A percentile compares a stretch with the other conserved stretches of the same genome.
Evolutionary conservation across 331 rosid genomes (phyloP).

Genomic region (Rhamnella rubrinervis): DNA sequence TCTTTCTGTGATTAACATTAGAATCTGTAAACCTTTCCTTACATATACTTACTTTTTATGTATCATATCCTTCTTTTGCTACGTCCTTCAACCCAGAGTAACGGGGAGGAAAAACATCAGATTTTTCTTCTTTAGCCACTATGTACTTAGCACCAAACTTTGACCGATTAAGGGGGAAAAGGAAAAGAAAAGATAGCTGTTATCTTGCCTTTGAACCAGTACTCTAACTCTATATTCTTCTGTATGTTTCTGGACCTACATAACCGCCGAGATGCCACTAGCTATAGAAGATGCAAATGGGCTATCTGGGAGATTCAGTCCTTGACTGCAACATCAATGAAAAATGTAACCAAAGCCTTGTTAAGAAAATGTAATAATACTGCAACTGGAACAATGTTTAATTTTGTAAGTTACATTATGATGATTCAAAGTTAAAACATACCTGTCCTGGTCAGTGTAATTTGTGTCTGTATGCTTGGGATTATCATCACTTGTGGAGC

Average conservation of each 20-base stretch:
- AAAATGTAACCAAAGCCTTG: background rate
- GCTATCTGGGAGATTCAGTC: slow-evolving; percentile 74
- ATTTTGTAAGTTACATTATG: background rate
- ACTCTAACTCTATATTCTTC: slow-evolving; percentile 52
- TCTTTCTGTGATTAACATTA: slow-evolving; percentile 37
- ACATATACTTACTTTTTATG: slow-evolving; percentile 31
- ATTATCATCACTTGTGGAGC: slow-evolving; percentile 39
- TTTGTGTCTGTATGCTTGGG: slow-evolving; percentile 29
- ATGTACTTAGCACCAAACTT: slow-evolving; percentile 42
- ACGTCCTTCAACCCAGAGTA: slow-evolving; percentile 33
- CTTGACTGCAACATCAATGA: slow-evolving; percentile 44
- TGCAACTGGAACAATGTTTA: background rate
- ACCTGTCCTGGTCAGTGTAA: slow-evolving; percentile 54
- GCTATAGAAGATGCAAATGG: slow-evolving; percentile 58
- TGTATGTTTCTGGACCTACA: slow-evolving; percentile 41
- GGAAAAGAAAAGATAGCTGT: slow-evolving; percentile 22
- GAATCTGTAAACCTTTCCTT: slow-evolving; percentile 39
- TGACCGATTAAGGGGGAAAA: slow-evolving; percentile 18
- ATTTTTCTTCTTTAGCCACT: slow-evolving; percentile 37
- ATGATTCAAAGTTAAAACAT: background rate
- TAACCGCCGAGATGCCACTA: slow-evolving; percentile 42
- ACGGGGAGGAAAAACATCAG: slow-evolving; percentile 30
- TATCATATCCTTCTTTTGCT: slow-evolving; percentile 36
- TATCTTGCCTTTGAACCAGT: slow-evolving; percentile 28
- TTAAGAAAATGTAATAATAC: slow-evolving; percentile 3